Base-by-base conservation (phyloP, 73 alveolate species). In the Stentor coeruleus region DNA sequence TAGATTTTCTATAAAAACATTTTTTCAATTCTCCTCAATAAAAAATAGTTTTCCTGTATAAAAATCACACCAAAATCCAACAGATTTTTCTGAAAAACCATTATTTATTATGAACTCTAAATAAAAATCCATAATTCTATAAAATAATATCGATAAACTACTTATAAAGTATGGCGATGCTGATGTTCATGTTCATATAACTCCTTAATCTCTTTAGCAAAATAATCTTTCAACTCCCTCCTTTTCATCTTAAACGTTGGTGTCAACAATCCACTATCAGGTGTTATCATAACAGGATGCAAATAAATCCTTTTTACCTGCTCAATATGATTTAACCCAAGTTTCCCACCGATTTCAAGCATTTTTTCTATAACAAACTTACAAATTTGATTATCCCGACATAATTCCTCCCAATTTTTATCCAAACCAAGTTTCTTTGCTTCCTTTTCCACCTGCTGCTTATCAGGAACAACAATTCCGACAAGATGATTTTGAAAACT, bases 171-270 rank as follows among this genome's bases (percentile, higher is more conserved):
- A n/a, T n/a, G n/a, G n/a, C n/a, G n/a, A n/a, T n/a, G n/a, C n/a
- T n/a, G n/a, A n/a, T n/a, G n/a, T n/a, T n/a, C n/a, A n/a, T n/a
- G n/a, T n/a, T n/a, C n/a, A 3, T 86, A 49, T 11, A 49, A 20
- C 20, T 49, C 20, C 20, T 20, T 49, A 49, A 49, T 49, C 6
- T 11, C 66, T 20, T 49, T 20, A 6, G 66, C 66, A 49, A 90
- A 95, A 82, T 85, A 83, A 57, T 92, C 81, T 82, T 77, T 94
- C 0, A 96, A 95, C 55, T 89, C 74, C 75, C 76, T 93, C 86
- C 99, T 94, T 86, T 93, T 95, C 60, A 95, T 38, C 88, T 95
- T 95, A 33, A 95, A 76, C 28, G 99, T 95, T 37, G 97, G 96
- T 4, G 98, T 95, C 41, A 87, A 83, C 36, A 93, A 82, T 40